Evolutionary conservation across 2,329 filamentous ascomycete species (phyloP).

Genomic region (Emmonsiellopsis sp.): DNA sequence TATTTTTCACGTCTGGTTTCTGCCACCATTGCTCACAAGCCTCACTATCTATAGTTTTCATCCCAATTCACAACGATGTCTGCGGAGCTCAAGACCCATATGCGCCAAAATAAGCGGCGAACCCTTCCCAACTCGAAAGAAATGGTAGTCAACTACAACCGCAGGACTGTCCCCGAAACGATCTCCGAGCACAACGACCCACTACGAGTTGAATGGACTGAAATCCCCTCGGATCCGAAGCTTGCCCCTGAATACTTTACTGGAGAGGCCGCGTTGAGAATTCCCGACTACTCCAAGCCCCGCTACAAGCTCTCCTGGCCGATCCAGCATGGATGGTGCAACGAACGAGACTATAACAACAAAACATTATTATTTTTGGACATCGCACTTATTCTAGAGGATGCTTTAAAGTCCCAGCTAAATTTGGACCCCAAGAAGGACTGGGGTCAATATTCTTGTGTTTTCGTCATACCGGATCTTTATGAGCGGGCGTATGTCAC

Average conservation of each 20-base stretch:
- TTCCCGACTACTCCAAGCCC: conserved; percentile 80
- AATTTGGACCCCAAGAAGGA: conserved; percentile 67
- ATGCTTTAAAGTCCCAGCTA: conserved; percentile 76
- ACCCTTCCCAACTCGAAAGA: conserved; percentile 97
- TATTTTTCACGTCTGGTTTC: not conserved
- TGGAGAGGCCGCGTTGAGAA: conserved; percentile 70
- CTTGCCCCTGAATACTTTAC: conserved; percentile 70
- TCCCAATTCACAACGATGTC: conserved; percentile 69
- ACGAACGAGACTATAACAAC: conserved; percentile 77
- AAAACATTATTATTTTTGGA: conserved; percentile 77
- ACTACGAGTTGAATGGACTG: conserved; percentile 90
- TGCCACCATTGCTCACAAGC: not conserved
- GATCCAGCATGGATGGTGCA: conserved; percentile 73
- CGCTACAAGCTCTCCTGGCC: conserved; percentile 93
- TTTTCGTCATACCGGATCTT: conserved; percentile 93
- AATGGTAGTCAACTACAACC: conserved; percentile 88
- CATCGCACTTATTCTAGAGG: conserved; percentile 76
- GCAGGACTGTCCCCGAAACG: conserved; percentile 68
- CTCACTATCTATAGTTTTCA: conserved; percentile 38
- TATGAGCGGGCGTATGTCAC: conserved; percentile 93
- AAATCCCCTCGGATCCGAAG: conserved; percentile 50
- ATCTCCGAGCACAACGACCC: conserved; percentile 95
- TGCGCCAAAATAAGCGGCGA: conserved; percentile 88
- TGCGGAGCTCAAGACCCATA: conserved; percentile 76
- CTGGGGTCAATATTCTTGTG: conserved; percentile 85